Evolutionary conservation across 176 grass and related monocot species (phyloP).

Genomic region (Elymus sibiricus): DNA sequence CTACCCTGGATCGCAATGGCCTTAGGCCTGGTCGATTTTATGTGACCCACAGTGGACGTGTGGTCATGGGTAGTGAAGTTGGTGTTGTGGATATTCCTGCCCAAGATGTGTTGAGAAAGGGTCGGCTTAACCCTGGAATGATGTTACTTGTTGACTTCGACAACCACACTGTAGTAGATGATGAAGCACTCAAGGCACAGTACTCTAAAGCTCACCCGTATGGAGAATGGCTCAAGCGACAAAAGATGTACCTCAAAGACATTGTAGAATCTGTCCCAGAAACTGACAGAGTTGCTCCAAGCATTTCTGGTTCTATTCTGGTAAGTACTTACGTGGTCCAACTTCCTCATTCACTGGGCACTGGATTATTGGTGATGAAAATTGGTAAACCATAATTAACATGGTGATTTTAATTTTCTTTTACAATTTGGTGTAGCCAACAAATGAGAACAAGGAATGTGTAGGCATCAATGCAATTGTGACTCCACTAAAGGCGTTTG

Average conservation of each 20-base stretch:
- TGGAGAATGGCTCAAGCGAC: constrained; percentile 78
- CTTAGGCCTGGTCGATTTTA: constrained; percentile 95
- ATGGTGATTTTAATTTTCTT: not conserved
- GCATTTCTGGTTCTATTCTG: constrained; percentile 49
- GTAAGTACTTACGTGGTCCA: constrained; percentile 46
- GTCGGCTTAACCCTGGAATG: constrained; percentile 96
- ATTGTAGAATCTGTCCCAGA: constrained; percentile 82
- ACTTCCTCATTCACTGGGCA: not conserved
- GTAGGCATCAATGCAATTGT: constrained; percentile 73
- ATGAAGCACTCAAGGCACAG: constrained; percentile 82
- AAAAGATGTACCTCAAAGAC: constrained; percentile 70
- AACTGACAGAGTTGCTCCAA: constrained; percentile 52
- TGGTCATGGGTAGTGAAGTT: constrained; percentile 98
- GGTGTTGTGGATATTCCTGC: constrained; percentile 92
- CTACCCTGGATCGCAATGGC: constrained; percentile 91
- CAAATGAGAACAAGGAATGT: constrained; percentile 29
- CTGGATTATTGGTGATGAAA: constrained; percentile 4
- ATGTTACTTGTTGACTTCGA: constrained; percentile 98
- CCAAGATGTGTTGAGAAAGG: constrained; percentile 82
- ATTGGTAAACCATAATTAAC: not conserved
- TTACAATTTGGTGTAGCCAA: constrained; percentile 37
- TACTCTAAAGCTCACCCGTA: constrained; percentile 89
- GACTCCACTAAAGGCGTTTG: constrained; percentile 90
- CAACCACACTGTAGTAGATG: constrained; percentile 89
- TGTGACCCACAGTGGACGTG: constrained; percentile 81